phyloP scores from a whole-genome alignment of 2,329 filamentous ascomycete species.

The Exophiala calicioides region DNA sequence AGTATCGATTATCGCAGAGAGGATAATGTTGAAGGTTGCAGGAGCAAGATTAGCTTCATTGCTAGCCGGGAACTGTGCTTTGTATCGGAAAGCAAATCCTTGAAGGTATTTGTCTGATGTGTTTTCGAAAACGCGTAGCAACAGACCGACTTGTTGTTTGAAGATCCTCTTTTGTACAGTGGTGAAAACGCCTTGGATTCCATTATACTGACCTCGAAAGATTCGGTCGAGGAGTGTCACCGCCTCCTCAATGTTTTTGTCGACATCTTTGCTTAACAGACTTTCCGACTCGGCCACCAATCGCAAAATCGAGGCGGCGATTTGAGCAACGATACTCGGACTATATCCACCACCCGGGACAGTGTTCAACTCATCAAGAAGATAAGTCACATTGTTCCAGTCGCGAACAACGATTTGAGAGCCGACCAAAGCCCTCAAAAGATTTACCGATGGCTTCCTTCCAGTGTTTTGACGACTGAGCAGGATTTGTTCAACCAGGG shows the following conservation, averaged over 20 bases:
- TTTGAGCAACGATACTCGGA: conserved; percentile 36
- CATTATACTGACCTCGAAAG: conserved; percentile 23
- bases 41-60: conserved; percentile 20
- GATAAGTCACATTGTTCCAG: conserved; percentile 16
- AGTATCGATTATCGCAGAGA: conserved; percentile 56
- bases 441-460: conserved; percentile 22
- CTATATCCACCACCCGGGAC: conserved; percentile 32
- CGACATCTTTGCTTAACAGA: conserved; percentile 1
- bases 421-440: conserved; percentile 24
- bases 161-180: conserved; percentile 20
- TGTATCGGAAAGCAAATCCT: conserved; percentile 13
- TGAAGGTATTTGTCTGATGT: conserved; percentile 12
- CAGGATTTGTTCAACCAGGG: conserved; percentile 29
- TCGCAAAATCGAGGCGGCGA: conserved; percentile 37
- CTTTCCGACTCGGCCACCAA: conserved; percentile 15
- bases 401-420: conserved; percentile 18
- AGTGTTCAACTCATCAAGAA: conserved; percentile 17
- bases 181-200: conserved; percentile 18
- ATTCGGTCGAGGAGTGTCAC: conserved; percentile 20
- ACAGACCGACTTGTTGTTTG: conserved; percentile 26
- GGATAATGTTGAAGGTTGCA: conserved; percentile 32
- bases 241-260: conserved; percentile 11
- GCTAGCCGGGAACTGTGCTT: conserved; percentile 19
- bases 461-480: background rate
- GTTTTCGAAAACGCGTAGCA: conserved; percentile 26